Conservation (phyloP, 768 basidiomycete genomes). For the Panellus pusillus region DNA sequence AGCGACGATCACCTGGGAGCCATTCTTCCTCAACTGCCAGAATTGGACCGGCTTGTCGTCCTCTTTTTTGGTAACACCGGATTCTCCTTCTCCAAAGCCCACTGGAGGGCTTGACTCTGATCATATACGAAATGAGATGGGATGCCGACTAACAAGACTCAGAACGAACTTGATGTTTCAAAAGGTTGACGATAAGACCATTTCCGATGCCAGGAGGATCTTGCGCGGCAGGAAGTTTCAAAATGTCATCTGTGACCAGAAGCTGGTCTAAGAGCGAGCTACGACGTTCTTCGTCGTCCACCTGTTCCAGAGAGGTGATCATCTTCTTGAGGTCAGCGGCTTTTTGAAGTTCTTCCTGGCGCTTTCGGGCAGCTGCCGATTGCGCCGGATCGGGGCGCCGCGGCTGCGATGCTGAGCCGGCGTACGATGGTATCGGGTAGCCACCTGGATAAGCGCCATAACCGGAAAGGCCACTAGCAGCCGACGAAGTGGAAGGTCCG, state of each 20-base stretch:
- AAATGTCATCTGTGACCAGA: constrained; percentile 66
- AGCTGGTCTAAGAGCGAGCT: constrained; percentile 69
- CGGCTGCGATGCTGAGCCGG: constrained; percentile 22
- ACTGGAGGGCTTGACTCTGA: constrained; percentile 80
- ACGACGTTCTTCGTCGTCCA: constrained; percentile 75
- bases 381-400: constrained; percentile 17
- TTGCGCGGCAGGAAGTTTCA: constrained; percentile 68
- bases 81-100: constrained; percentile 83
- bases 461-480: neutral
- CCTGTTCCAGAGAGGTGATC: constrained; percentile 67
- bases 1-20: constrained; percentile 46
- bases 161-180: constrained; percentile 74
- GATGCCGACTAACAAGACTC: neutral
- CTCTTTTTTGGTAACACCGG: constrained; percentile 69
- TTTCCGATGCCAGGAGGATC: constrained; percentile 68
- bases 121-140: constrained; percentile 1
- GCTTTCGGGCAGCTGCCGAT: constrained; percentile 38
- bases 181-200: constrained; percentile 69
- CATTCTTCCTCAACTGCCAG: constrained; percentile 71
- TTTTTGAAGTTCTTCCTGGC: constrained; percentile 54
- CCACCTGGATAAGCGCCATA: constrained; percentile 10
- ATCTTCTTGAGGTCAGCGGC: constrained; percentile 69
- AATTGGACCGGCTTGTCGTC: constrained; percentile 82
- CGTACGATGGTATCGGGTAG: neutral
- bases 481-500: constrained; percentile 17